Percentiles rank a stretch among this genome's conserved stretches.
Evolutionary conservation across 148 eudicot species (phyloP).

Genomic region (Pharnaceum exiguum): DNA sequence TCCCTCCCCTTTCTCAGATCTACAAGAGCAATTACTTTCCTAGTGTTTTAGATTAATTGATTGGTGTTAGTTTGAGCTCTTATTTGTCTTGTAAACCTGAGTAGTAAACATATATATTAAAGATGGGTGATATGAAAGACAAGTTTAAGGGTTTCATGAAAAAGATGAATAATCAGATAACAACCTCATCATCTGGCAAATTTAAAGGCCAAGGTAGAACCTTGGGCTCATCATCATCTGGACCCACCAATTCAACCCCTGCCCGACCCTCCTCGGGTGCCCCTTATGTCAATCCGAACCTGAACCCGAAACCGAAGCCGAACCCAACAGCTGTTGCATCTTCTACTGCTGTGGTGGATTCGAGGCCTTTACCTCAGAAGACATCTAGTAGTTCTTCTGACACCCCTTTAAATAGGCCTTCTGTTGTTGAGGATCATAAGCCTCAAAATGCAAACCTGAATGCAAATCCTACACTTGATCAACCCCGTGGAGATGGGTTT

Average conservation of each 20-base stretch:
- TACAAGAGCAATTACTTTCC: background rate
- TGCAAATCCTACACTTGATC: background rate
- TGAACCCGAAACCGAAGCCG: slow-evolving; percentile 1
- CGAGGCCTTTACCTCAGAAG: slow-evolving; percentile 43
- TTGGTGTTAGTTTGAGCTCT: background rate
- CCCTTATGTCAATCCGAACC: slow-evolving; percentile 24
- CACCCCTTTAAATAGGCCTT: slow-evolving; percentile 9
- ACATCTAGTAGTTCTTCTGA: slow-evolving; percentile 17
- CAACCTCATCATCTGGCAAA: slow-evolving; percentile 69
- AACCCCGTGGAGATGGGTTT: slow-evolving; percentile 44
- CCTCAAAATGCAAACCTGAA: slow-evolving; percentile 1
- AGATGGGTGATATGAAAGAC: slow-evolving; percentile 82
- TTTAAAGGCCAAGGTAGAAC: slow-evolving; percentile 89
- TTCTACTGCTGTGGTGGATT: slow-evolving; percentile 17
- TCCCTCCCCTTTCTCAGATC: too few relatives aligned
- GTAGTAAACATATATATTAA: background rate
- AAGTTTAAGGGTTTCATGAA: slow-evolving; percentile 89
- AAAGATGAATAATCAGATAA: slow-evolving; percentile 67
- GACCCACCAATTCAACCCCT: too few relatives aligned
- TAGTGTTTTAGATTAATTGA: background rate
- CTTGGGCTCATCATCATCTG: slow-evolving; percentile 55
- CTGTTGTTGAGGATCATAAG: slow-evolving; percentile 3
- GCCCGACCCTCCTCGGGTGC: too few relatives aligned
- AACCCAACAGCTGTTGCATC: slow-evolving; percentile 14
- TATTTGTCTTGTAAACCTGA: background rate